A percentile compares a stretch with the other conserved stretches of the same genome.
Evolutionary conservation across 164 flowering plant species (phyloP).

Genomic region (Vitis amurensis): DNA sequence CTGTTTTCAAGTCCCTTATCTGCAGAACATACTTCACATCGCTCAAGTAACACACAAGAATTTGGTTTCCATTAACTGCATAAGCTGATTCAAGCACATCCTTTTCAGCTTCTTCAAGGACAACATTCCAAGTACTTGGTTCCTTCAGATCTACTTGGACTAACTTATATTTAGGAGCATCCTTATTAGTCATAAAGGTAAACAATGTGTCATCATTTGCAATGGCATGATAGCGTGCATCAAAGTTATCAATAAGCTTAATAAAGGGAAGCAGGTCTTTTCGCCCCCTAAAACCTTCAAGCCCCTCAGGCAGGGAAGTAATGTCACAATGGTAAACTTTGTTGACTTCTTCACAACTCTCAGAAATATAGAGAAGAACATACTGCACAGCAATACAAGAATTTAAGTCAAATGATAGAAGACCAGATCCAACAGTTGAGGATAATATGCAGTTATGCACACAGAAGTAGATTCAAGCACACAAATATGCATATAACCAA

Average conservation of each 20-base stretch:
- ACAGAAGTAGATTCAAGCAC: neutral
- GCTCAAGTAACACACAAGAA: slow-evolving; percentile 81
- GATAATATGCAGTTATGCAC: too few species aligned
- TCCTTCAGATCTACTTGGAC: slow-evolving; percentile 81
- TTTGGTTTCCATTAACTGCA: slow-evolving; percentile 72
- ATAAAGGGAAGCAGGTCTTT: slow-evolving; percentile 70
- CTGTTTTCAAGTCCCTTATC: slow-evolving; percentile 80
- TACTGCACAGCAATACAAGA: slow-evolving; percentile 50
- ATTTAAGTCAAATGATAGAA: neutral
- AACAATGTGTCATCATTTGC: slow-evolving; percentile 91
- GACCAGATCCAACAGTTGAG: too few species aligned
- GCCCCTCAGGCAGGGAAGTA: slow-evolving; percentile 67
- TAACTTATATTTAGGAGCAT: slow-evolving; percentile 89
- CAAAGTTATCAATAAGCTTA: slow-evolving; percentile 85
- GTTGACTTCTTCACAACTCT: slow-evolving; percentile 85
- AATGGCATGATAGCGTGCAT: slow-evolving; percentile 62
- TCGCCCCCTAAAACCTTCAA: slow-evolving; percentile 56
- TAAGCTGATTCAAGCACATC: slow-evolving; percentile 81
- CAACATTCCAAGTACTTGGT: slow-evolving; percentile 74
- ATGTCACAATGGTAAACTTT: slow-evolving; percentile 88
- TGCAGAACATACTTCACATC: slow-evolving; percentile 88
- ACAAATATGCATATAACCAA: neutral
- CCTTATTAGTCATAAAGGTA: slow-evolving; percentile 83
- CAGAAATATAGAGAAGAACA: slow-evolving; percentile 56
- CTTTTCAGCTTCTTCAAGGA: slow-evolving; percentile 67